Evolutionary conservation across 2,329 filamentous ascomycete species (phyloP), one percentile per base, ranked within the genome.

Genomic region (Acephala macrosclerotiorum): DNA sequence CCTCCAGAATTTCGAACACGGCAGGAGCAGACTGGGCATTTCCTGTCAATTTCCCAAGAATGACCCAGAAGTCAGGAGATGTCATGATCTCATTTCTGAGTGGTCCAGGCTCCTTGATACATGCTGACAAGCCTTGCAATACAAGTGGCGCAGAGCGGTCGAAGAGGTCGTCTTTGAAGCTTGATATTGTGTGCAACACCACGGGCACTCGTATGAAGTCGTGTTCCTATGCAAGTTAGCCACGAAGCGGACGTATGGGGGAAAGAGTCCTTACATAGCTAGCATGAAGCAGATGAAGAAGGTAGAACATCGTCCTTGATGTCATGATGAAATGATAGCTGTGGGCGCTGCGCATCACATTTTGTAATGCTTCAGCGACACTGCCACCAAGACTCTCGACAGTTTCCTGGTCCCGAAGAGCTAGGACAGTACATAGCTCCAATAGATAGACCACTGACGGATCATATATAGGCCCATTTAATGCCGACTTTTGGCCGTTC

Each of bases 1-100:
- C 89, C 75, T 96, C 91, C 0, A 97, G 83, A n/a, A 98, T 91
- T 62, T 91, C 88, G 77, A 98, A 98, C 0, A 97, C 94, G 18
- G 90, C 84, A 0, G 89, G 84, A 1, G 93, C 91, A 29, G 91
- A 90, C 61, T 92, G 89, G 2, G 87, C 80, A 67, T 90, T 86
- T 26, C 84, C 83, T 56, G 92, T 89, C 20, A 99, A 82, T 36
- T 89, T 87, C 67, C 93, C 90, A 60, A 99, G 83, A 16, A 97
- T 92, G 5, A 91, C 91, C 96, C 96, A 99, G 78, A 99, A 98
- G 75, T 99, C 96, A 0, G 96, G 96, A 20, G 95, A 98, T 16
- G 93, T 95, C 79, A 97, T 96, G 71, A 98, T 92, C 79, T 98
- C 95, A 71, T 92, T 97, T 64, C 93, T 89, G 33, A 99, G 82